phyloP scores from a whole-genome alignment of 495 filamentous ascomycete species.

The Penicillium soppii region DNA sequence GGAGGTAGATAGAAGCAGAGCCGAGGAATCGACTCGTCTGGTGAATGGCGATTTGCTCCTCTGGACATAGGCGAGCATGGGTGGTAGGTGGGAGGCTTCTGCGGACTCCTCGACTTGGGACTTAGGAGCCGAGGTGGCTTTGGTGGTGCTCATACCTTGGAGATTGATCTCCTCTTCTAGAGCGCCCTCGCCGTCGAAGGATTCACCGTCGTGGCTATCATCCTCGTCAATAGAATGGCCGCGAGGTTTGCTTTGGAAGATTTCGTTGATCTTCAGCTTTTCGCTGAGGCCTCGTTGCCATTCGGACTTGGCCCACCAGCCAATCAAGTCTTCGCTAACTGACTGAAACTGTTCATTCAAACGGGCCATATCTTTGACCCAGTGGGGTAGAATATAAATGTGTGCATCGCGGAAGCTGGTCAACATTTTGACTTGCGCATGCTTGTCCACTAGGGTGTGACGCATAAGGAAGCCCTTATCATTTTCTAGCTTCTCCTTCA shows the following conservation, averaged over 20 bases:
- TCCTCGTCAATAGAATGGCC: conserved; percentile 32
- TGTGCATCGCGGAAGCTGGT: conserved; percentile 84
- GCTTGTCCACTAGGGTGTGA: conserved; percentile 65
- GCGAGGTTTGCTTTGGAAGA: conserved; percentile 46
- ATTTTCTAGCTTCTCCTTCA: conserved; percentile 75
- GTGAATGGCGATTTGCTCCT: conserved; percentile 58
- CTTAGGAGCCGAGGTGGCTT: conserved; percentile 20
- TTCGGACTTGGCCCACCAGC: conserved; percentile 89
- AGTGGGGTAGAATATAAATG: conserved; percentile 88
- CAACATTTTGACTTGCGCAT: conserved; percentile 72
- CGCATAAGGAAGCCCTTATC: conserved; percentile 70
- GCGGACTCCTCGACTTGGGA: conserved; percentile 15
- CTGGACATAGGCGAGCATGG: conserved; percentile 78
- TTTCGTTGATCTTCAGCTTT: conserved; percentile 70
- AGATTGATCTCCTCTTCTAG: conserved; percentile 60
- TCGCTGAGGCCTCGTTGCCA: conserved; percentile 82
- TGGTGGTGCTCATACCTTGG: conserved; percentile 59
- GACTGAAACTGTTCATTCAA: conserved; percentile 78
- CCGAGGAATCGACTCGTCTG: conserved; percentile 81
- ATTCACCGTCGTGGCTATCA: conserved; percentile 41
- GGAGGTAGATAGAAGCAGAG: conserved; percentile 75
- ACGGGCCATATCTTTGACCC: conserved; percentile 80
- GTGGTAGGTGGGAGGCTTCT: conserved; percentile 46
- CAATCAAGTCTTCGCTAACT: conserved; percentile 87
- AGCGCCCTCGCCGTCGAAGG: conserved; percentile 24